Conservation (phyloP, 768 basidiomycete species). For the Dioszegia crocea region DNA sequence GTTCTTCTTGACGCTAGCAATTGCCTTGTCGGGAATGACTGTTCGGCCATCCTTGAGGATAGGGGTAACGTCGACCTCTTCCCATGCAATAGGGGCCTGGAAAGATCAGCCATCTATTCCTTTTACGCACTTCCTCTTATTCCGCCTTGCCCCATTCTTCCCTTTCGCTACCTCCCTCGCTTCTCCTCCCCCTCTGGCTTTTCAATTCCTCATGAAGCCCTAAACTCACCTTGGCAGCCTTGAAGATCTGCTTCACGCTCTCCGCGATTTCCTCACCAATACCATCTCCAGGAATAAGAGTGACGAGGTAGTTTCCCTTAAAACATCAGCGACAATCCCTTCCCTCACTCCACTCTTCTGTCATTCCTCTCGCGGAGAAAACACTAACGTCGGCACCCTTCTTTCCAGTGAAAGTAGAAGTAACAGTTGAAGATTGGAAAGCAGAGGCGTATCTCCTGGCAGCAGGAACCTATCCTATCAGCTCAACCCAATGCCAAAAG, state of each 20-base stretch:
- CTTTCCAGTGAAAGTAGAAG: slow-evolving; percentile 83
- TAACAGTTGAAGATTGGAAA: slow-evolving; percentile 58
- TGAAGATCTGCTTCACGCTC: slow-evolving; percentile 89
- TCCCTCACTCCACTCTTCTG: background rate
- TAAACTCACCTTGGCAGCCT: slow-evolving; percentile 69
- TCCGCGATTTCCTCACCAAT: slow-evolving; percentile 99
- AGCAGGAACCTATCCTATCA: slow-evolving; percentile 14
- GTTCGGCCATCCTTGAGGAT: slow-evolving; percentile 92
- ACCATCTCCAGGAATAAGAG: slow-evolving; percentile 94
- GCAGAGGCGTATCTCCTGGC: slow-evolving; percentile 43
- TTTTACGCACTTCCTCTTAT: background rate
- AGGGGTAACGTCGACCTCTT: slow-evolving; percentile 95
- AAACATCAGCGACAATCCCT: slow-evolving; percentile 11
- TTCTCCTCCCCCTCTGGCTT: background rate
- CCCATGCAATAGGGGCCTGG: slow-evolving; percentile 97
- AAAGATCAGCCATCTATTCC: background rate
- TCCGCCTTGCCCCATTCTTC: background rate
- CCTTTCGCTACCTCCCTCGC: background rate
- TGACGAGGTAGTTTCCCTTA: slow-evolving; percentile 94
- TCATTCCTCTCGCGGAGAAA: background rate
- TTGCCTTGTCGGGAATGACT: slow-evolving; percentile 87
- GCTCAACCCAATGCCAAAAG: background rate
- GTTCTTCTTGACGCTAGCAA: slow-evolving; percentile 88
- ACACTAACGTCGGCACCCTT: slow-evolving; percentile 74
- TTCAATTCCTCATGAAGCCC: too few species aligned